Base-by-base conservation (phyloP, 78 protist genomes). In the Trichosphaerium sp. region DNA sequence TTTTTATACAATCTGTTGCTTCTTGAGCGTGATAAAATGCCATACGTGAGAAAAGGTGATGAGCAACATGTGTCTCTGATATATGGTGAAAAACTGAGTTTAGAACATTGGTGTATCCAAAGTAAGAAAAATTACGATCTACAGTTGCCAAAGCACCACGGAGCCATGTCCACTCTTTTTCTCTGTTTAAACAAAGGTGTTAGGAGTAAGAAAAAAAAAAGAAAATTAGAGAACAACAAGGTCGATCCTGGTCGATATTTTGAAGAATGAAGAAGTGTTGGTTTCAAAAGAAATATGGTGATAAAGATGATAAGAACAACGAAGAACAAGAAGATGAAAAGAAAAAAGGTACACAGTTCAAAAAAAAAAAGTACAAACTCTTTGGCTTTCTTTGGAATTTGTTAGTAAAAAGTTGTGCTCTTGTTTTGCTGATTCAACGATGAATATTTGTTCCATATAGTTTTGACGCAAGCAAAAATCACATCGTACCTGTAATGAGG, bases 11-110 rank as follows among this genome's bases (percentile, higher is more conserved):
- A 51, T 49, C 57, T 48, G 89, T 84, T 43, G 89, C 94, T 44
- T 80, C 86, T 7, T 65, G 57, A 25, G 89, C 88, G 63, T 82
- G 73, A 79, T 89, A 89, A 75, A 57, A 72, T 41, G 90, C 90
- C 37, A 84, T 71, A 10, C 54, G 31, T 60, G 77, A 77, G 61
- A 69, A 76, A 49, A 90, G 39, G 76, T 91, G 95, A 47, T 91
- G 95, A 4, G 57, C 59, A 37, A 91, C 92, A 74, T 91, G 95
- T 6, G 91, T 76, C 41, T 76, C 78, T 7, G 71, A 60, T 51
- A 90, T 90, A 67, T 76, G 62, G 78, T 91, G 91, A 60, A 69
- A 79, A 54, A 75, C 38, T 26, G 25, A 56, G 61, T 83, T 67
- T 43, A 78, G 48, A 11, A 14, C n/a, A n/a, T n/a, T n/a, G n/a